phyloP scores from a whole-genome alignment of 106 monocot species.

The Hemerocallis citrina region DNA sequence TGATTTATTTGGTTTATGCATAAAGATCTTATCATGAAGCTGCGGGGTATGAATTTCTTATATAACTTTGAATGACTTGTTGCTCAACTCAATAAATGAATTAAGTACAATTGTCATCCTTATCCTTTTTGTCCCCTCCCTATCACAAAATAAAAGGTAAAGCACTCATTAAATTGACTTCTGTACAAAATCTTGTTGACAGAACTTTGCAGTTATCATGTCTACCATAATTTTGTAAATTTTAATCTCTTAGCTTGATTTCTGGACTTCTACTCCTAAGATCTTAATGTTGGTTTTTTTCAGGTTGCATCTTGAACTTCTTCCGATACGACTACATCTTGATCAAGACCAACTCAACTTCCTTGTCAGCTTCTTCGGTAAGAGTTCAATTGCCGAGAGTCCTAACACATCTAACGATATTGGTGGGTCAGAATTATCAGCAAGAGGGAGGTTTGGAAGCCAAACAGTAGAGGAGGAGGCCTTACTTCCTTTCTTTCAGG shows the following conservation, averaged over 20 bases:
- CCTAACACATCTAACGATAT: conserved; percentile 22
- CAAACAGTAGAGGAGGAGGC: conserved; percentile 64
- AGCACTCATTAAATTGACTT: not conserved
- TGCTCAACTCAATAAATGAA: not conserved
- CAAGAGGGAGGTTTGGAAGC: conserved; percentile 16
- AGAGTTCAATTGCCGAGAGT: conserved; percentile 17
- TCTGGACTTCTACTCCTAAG: not conserved
- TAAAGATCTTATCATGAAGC: not conserved
- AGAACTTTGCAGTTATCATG: conserved; percentile 1
- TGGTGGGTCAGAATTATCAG: conserved; percentile 18
- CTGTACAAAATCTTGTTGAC: not conserved
- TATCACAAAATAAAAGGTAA: not conserved
- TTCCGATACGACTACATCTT: conserved; percentile 82
- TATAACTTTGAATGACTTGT: not conserved
- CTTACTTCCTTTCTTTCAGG: conserved; percentile 99
- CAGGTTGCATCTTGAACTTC: conserved; percentile 65
- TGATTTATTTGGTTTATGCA: not conserved
- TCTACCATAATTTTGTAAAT: not conserved
- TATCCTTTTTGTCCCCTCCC: not conserved
- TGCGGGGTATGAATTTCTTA: not conserved
- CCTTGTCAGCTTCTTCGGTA: conserved; percentile 66
- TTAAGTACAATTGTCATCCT: no score
- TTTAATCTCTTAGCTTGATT: not conserved
- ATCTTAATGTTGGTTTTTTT: conserved; percentile 9
- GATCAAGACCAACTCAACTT: conserved; percentile 91